Evolutionary conservation across 169 alveolate species (phyloP).

Genomic region (Eimeria brunetti): DNA sequence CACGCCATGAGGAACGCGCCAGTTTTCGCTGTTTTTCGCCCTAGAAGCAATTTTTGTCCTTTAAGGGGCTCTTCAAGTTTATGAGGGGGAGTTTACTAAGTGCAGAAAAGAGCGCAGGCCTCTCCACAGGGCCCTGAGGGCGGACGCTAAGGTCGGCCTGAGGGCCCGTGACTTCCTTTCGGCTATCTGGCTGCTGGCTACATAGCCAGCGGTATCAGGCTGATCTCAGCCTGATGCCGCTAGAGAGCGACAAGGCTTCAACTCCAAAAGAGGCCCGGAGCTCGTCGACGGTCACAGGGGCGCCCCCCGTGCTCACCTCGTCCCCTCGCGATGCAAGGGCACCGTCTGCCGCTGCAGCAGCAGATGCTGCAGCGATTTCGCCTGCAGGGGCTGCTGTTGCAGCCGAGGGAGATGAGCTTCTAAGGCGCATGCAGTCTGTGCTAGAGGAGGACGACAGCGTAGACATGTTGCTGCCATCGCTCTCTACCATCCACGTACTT

Average conservation of each 20-base stretch:
- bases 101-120: neutral
- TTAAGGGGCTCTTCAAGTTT: neutral
- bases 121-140: constrained; percentile 3
- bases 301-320: neutral
- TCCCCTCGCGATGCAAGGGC: constrained; percentile 9
- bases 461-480: constrained; percentile 42
- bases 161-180: neutral
- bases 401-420: constrained; percentile 62
- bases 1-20: neutral
- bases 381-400: constrained; percentile 44
- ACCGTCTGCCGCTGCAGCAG: neutral
- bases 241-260: constrained; percentile 4
- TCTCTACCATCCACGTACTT: constrained; percentile 9
- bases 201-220: constrained; percentile 29
- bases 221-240: constrained; percentile 40
- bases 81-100: neutral
- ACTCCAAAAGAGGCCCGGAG: constrained; percentile 7
- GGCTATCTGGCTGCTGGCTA: neutral
- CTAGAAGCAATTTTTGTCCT: neutral
- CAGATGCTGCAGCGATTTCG: constrained; percentile 31
- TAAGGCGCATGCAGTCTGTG: constrained; percentile 50
- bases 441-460: constrained; percentile 63
- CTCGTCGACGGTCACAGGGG: constrained; percentile 39
- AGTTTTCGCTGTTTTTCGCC: neutral
- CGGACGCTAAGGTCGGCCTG: neutral